Conservation (phyloP, 495 filamentous ascomycete species). For the Penicillium alfredii region DNA sequence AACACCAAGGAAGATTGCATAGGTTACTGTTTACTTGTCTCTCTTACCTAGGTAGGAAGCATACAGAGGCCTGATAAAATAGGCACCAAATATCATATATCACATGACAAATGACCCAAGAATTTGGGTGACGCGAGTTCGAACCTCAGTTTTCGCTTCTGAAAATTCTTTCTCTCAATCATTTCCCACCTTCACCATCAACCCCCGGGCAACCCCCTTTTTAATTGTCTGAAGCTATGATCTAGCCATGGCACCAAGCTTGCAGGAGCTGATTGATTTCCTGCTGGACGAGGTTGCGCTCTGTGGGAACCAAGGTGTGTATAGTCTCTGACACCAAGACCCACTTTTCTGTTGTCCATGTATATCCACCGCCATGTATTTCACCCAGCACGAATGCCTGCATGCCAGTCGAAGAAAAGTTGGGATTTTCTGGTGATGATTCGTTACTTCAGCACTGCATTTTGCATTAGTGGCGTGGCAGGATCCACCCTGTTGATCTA, state of each 20-base stretch:
- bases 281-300: slow-evolving; percentile 68
- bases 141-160: slow-evolving; percentile 28
- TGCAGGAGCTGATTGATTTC: slow-evolving; percentile 66
- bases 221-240: slow-evolving; percentile 9
- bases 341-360: slow-evolving; percentile 17
- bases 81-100: no score
- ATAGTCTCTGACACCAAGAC: slow-evolving; percentile 13
- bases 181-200: background rate
- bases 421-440: no score
- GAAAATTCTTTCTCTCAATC: slow-evolving; percentile 14
- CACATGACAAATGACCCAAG: background rate
- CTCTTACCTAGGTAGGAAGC: no score
- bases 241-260: slow-evolving; percentile 52
- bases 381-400: background rate
- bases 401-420: no score
- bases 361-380: slow-evolving; percentile 6
- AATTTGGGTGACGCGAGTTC: slow-evolving; percentile 33
- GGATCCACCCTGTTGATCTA: background rate
- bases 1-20: no score
- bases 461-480: background rate
- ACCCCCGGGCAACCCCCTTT: background rate
- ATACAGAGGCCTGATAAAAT: no score
- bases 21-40: no score
- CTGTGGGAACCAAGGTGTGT: slow-evolving; percentile 64
- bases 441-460: no score